A percentile compares a stretch with the other conserved stretches of the same genome.
These are phyloP conservation scores for Fragaria vesca DNA, from an alignment of 306 rosid genomes.

Conservation along the genomic window DNA sequence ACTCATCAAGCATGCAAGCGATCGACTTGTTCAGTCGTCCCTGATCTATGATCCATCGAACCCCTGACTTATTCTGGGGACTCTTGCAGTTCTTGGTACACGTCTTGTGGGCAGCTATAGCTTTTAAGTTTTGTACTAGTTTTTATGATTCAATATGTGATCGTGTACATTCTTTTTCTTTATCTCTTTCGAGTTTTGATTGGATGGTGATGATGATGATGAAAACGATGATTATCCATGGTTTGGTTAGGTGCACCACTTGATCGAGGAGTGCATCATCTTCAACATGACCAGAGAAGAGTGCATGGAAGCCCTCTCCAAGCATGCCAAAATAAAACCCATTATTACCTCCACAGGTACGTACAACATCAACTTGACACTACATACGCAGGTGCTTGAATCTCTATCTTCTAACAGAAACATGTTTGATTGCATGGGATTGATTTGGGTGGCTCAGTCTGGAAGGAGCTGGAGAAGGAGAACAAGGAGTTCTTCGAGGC, in stretches of 20 bases:
- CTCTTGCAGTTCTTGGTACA: not conserved
- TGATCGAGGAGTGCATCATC: constrained; percentile 86
- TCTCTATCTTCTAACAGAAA: not conserved
- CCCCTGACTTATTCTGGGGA: not conserved
- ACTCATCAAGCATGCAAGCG: not conserved
- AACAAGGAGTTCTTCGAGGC: constrained; percentile 88
- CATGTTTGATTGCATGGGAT: not conserved
- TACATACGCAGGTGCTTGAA: not conserved
- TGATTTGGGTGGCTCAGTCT: constrained; percentile 40
- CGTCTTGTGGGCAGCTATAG: not conserved
- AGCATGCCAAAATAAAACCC: constrained; percentile 84
- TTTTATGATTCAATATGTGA: not conserved
- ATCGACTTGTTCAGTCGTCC: not conserved
- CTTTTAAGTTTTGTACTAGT: not conserved
- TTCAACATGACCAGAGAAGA: constrained; percentile 93
- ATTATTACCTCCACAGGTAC: constrained; percentile 85
- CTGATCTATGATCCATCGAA: not conserved
- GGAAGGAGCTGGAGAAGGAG: constrained; percentile 94
- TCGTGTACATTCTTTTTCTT: not conserved
- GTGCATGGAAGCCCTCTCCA: constrained; percentile 94
- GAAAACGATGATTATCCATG: not conserved
- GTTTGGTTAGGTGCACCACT: constrained; percentile 66
- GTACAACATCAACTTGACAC: not conserved
- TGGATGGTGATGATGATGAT: not conserved
- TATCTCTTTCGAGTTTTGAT: not conserved